Base-by-base conservation (phyloP, 768 basidiomycete species). In the Boletus edulis region DNA sequence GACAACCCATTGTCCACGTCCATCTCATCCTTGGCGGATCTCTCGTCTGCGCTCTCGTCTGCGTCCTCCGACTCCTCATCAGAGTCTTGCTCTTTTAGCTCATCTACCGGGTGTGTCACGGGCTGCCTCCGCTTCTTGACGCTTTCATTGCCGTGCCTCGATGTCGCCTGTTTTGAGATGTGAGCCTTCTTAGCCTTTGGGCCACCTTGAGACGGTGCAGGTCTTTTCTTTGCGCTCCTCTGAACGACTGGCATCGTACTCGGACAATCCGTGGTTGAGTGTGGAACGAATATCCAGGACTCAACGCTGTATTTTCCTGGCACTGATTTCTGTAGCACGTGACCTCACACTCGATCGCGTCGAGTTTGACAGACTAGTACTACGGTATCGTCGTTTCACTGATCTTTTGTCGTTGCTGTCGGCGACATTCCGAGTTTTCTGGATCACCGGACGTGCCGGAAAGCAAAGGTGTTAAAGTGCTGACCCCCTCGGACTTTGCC, bases 61-160 rank as follows among this genome's bases (percentile, higher is more conserved):
- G 24, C 74, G 32, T 72, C 73, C 24, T 72, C 65, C 20, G 70
- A 77, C 34, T 74, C 72, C 5, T 70, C 69, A 31, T 73, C 72
- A 27, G 70, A 75, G 24, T 58, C 74, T 4, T 62, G 70, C 35
- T 77, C 78, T 8, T 71, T 65, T 10, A 61, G 63, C 18, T 73
- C 76, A 18, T 62, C 49, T 40, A 67, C 50, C 3, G 71, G 65
- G 31, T 59, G 70, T 38, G 86, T 87, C 3, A 89, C 78, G 14
- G 86, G 86, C 39, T 72, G 74, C 61, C 80, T 82, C n/a, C 87
- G 80, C 68, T 81, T 84, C 69, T 80, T 80, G 54, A 75, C 71
- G 49, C 69, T 63, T 61, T 77, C 74, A 48, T 66, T 55, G 29
- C 41, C 29, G 4, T 42, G 47, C 55, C 60, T 63, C 39, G 60